Percentiles rank a stretch among this genome's conserved stretches.
Conservation (phyloP, 2,329 filamentous ascomycete species). For the Aspergillus brunneoviolaceus region DNA sequence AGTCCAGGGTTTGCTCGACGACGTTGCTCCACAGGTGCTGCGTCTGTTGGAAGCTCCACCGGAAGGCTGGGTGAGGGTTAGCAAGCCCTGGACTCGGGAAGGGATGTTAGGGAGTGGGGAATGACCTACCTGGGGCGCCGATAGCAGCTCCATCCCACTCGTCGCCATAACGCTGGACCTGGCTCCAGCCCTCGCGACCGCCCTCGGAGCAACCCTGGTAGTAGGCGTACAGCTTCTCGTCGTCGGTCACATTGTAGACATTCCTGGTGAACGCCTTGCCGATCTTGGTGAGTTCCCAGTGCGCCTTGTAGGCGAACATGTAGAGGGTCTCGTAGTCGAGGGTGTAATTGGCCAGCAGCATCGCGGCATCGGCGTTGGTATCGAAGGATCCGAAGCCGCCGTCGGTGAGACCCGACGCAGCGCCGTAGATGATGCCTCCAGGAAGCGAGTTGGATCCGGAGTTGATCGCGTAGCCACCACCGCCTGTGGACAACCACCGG, state of each 20-base stretch:
- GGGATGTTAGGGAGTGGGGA: neutral
- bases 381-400: conserved; percentile 48
- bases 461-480: conserved; percentile 18
- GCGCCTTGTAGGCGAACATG: conserved; percentile 48
- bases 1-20: conserved; percentile 43
- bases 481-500: conserved; percentile 48
- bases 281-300: conserved; percentile 52
- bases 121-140: conserved; percentile 42
- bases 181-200: conserved; percentile 53
- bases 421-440: conserved; percentile 45
- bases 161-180: conserved; percentile 52
- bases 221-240: conserved; percentile 44
- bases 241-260: conserved; percentile 37
- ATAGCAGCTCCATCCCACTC: conserved; percentile 50
- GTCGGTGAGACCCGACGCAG: conserved; percentile 43
- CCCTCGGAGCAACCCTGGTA: conserved; percentile 58
- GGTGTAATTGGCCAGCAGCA: conserved; percentile 47
- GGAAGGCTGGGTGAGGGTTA: conserved; percentile 35
- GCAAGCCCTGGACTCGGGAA: neutral
- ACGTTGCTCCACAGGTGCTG: conserved; percentile 41
- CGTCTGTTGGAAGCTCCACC: conserved; percentile 47
- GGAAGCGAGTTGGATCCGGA: conserved; percentile 19
- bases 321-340: conserved; percentile 35
- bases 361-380: conserved; percentile 1
- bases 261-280: conserved; percentile 47